A percentile compares a stretch with the other conserved stretches of the same genome.
These are phyloP conservation scores for Draba incana DNA, from an alignment of 345 rosid species.

Conservation along the genomic window DNA sequence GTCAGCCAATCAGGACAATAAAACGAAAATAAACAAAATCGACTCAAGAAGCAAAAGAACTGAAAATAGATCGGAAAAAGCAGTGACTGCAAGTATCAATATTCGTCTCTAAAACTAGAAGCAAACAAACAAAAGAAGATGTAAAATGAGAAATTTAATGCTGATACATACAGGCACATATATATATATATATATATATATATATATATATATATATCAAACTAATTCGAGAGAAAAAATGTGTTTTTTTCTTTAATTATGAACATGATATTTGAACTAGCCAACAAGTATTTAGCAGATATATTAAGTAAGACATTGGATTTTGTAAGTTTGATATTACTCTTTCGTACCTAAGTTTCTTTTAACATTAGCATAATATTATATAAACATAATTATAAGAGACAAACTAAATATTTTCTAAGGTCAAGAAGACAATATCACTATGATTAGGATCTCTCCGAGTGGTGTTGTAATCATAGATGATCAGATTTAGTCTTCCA, in stretches of 20 bases:
- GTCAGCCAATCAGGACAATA: too few species aligned
- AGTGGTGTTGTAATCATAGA: constrained; percentile 31
- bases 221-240: background rate
- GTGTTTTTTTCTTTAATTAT: background rate
- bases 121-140: too few species aligned
- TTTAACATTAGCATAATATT: background rate
- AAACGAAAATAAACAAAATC: too few species aligned
- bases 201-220: too few species aligned
- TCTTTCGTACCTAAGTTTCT: background rate
- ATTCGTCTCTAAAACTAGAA: too few species aligned
- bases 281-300: background rate
- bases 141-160: too few species aligned
- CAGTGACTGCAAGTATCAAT: too few species aligned
- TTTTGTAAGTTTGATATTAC: background rate
- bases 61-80: too few species aligned
- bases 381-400: constrained; percentile 27
- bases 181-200: too few species aligned
- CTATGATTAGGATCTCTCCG: constrained; percentile 35
- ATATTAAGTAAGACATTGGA: background rate
- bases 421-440: constrained; percentile 34
- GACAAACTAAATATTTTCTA: constrained; percentile 20
- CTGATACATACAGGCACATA: too few species aligned
- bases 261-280: background rate
- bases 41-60: too few species aligned
- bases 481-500: constrained; percentile 34